Conservation (phyloP, 768 basidiomycete genomes). For the Mycena sanguinolenta region DNA sequence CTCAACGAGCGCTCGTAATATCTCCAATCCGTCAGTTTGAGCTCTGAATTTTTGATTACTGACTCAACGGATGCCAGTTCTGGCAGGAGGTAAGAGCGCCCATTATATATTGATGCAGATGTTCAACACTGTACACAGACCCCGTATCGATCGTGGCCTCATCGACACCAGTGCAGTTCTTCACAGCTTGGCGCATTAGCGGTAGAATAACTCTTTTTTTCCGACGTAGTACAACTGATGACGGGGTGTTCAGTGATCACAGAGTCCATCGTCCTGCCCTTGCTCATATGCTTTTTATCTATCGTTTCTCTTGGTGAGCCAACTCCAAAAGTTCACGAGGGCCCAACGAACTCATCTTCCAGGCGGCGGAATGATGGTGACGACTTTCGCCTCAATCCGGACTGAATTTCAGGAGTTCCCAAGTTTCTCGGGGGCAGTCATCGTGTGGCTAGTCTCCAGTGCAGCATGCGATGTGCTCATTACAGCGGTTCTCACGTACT, state of each 20-base stretch:
- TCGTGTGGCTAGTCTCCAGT: slow-evolving; percentile 41
- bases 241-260: slow-evolving; percentile 24
- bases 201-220: background rate
- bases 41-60: background rate
- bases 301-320: slow-evolving; percentile 29
- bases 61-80: slow-evolving; percentile 1
- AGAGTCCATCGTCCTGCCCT: slow-evolving; percentile 15
- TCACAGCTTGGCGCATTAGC: slow-evolving; percentile 36
- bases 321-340: too few species aligned
- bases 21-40: slow-evolving; percentile 28
- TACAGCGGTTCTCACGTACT: slow-evolving; percentile 38
- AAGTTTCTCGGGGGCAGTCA: slow-evolving; percentile 33
- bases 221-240: background rate
- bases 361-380: slow-evolving; percentile 30
- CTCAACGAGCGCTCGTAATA: slow-evolving; percentile 15
- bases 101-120: background rate
- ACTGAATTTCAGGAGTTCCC: slow-evolving; percentile 37
- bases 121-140: slow-evolving; percentile 1
- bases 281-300: slow-evolving; percentile 25
- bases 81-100: slow-evolving; percentile 28
- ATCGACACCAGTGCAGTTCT: slow-evolving; percentile 34
- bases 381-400: slow-evolving; percentile 24
- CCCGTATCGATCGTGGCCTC: slow-evolving; percentile 22
- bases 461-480: slow-evolving; percentile 43
- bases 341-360: background rate